Conservation (phyloP, 352 stramenopile species). For the Phytophthora megakarya region DNA sequence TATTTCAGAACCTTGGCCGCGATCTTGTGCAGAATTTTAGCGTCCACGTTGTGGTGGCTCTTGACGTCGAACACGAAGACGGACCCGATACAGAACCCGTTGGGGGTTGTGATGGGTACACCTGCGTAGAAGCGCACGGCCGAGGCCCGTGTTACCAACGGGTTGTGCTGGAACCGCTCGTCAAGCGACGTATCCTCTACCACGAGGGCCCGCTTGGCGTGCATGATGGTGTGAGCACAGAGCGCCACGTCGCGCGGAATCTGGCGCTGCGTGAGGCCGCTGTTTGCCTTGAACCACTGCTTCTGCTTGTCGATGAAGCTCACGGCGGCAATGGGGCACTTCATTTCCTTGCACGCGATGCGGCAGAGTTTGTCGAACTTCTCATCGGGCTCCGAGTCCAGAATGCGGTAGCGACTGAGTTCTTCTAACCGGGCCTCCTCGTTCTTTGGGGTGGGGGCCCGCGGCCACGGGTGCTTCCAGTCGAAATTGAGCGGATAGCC, state of each 20-base stretch:
- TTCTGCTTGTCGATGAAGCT: slow-evolving; percentile 88
- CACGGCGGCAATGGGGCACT: slow-evolving; percentile 86
- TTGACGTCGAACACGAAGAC: slow-evolving; percentile 90
- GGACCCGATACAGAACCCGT: slow-evolving; percentile 79
- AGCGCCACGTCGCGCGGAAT: slow-evolving; percentile 84
- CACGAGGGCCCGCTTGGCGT: slow-evolving; percentile 78
- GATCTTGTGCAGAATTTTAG: slow-evolving; percentile 88
- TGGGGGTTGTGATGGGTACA: slow-evolving; percentile 80
- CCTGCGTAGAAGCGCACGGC: slow-evolving; percentile 85
- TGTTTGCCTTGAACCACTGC: slow-evolving; percentile 90
- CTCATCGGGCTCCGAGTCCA: slow-evolving; percentile 83
- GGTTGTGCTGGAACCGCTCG: slow-evolving; percentile 85
- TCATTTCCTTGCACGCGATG: slow-evolving; percentile 90
- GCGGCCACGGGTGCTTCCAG: slow-evolving; percentile 86
- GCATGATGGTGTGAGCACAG: slow-evolving; percentile 88
- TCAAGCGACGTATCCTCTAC: slow-evolving; percentile 84
- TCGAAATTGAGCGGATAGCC: slow-evolving; percentile 85
- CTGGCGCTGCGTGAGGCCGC: slow-evolving; percentile 80
- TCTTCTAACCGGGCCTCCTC: slow-evolving; percentile 73
- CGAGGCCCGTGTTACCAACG: slow-evolving; percentile 79
- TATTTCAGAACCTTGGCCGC: slow-evolving; percentile 88
- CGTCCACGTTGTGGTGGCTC: slow-evolving; percentile 70
- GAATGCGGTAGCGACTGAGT: slow-evolving; percentile 71
- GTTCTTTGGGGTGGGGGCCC: slow-evolving; percentile 68
- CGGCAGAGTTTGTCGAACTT: slow-evolving; percentile 89